Evolutionary conservation across 805 yeast genomes (phyloP).

Genomic region (Nakazawaea laoshanensis): DNA sequence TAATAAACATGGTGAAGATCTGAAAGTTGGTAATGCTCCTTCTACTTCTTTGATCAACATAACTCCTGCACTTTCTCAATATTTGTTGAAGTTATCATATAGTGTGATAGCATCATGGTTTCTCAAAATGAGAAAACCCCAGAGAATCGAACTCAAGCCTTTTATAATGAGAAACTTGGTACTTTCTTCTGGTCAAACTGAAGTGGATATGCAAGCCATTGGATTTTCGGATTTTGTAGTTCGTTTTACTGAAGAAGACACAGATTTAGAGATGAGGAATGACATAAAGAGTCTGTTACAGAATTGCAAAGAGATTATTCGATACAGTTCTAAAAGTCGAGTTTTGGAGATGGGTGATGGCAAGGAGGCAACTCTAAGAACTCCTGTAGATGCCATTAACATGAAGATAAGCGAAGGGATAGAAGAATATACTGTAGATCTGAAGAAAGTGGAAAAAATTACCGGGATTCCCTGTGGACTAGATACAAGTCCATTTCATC

Average conservation of each 20-base stretch:
- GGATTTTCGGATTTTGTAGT: conserved; percentile 62
- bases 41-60: conserved; percentile 40
- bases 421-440: not conserved
- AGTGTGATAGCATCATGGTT: conserved; percentile 67
- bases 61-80: conserved; percentile 47
- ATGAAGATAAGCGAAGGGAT: too few relatives aligned
- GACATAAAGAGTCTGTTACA: conserved; percentile 15
- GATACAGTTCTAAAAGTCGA: too few relatives aligned
- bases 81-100: conserved; percentile 56
- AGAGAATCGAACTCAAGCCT: conserved; percentile 51
- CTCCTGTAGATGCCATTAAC: too few relatives aligned
- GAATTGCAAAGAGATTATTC: too few relatives aligned
- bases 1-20: conserved; percentile 35
- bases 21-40: conserved; percentile 43
- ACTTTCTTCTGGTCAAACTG: conserved; percentile 18
- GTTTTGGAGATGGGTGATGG: too few relatives aligned
- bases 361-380: too few relatives aligned
- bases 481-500: too few relatives aligned
- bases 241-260: conserved; percentile 57
- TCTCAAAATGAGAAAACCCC: conserved; percentile 48
- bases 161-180: conserved; percentile 54
- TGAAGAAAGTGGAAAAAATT: not conserved
- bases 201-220: conserved; percentile 42
- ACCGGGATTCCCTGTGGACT: too few relatives aligned
- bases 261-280: conserved; percentile 37